phyloP scores from a whole-genome alignment of 2,329 filamentous ascomycete species.

The Sarocladium brachiariae region DNA sequence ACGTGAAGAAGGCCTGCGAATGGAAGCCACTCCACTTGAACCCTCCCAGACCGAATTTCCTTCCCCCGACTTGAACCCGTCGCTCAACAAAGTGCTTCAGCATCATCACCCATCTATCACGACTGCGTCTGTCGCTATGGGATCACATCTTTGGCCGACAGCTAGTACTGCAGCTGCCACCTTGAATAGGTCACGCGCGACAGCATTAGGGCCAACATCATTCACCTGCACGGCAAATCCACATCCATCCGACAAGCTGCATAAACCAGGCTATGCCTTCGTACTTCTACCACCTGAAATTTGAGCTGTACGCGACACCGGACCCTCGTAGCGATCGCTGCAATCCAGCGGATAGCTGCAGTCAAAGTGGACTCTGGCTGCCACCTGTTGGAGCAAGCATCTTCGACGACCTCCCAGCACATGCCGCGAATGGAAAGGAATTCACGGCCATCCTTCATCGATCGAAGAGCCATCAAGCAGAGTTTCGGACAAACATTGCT shows the following conservation, averaged over 20 bases:
- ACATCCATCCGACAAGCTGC: neutral
- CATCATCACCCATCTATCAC: neutral
- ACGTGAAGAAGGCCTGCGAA: too few species aligned
- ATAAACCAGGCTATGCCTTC: slow-evolving; percentile 44
- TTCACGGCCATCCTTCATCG: neutral
- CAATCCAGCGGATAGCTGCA: slow-evolving; percentile 9
- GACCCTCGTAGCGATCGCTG: slow-evolving; percentile 22
- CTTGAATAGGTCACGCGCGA: neutral
- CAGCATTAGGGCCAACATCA: neutral
- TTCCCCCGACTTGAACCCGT: too few species aligned
- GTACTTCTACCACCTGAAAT: slow-evolving; percentile 60
- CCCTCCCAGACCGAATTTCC: too few species aligned
- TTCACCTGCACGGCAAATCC: neutral
- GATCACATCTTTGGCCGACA: neutral
- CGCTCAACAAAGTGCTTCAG: neutral
- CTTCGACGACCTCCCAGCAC: slow-evolving; percentile 49
- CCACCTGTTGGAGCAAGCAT: slow-evolving; percentile 42
- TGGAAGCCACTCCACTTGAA: too few species aligned
- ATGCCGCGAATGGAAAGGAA: slow-evolving; percentile 24
- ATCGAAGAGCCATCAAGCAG: neutral
- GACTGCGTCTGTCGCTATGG: neutral
- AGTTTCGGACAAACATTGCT: neutral
- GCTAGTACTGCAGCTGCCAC: neutral
- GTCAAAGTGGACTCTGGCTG: slow-evolving; percentile 35
- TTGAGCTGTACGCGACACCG: slow-evolving; percentile 53